Percentiles rank a stretch among this genome's conserved stretches.
These are phyloP conservation scores for Microdochium trichocladiopsis DNA, from an alignment of 2,329 filamentous ascomycete species.

Conservation along the genomic window DNA sequence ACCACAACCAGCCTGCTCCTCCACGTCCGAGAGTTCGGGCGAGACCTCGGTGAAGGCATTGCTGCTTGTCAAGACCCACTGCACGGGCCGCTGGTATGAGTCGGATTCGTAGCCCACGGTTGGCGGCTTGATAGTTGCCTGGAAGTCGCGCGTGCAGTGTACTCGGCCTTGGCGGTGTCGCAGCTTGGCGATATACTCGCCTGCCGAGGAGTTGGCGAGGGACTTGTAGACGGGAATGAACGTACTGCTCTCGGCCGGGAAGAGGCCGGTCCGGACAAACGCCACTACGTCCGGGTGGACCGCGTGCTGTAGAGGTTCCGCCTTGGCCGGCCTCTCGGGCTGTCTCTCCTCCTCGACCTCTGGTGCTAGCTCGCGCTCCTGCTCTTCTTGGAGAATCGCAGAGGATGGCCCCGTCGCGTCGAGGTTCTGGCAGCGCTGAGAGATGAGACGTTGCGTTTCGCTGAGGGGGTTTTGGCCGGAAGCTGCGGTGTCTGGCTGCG, in stretches of 20 bases:
- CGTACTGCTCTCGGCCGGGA: conserved; percentile 17
- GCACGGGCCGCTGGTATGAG: conserved; percentile 41
- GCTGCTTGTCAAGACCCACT: conserved; percentile 41
- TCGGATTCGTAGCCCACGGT: conserved; percentile 22
- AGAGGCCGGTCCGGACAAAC: conserved; percentile 31
- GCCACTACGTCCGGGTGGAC: conserved; percentile 33
- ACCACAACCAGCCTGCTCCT: too few relatives aligned
- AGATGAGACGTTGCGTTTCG: conserved; percentile 22
- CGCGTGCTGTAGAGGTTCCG: conserved; percentile 28
- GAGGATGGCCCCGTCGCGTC: background rate
- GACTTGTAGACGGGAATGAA: conserved; percentile 38
- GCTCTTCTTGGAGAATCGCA: conserved; percentile 49
- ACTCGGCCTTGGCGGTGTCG: too few relatives aligned
- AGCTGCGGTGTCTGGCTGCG: too few relatives aligned
- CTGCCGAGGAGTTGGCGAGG: conserved; percentile 32
- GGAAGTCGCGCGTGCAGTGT: conserved; percentile 42
- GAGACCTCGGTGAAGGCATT: conserved; percentile 6
- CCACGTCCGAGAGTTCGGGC: too few relatives aligned
- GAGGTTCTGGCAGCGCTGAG: conserved; percentile 6
- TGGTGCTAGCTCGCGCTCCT: conserved; percentile 60
- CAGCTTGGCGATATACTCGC: background rate
- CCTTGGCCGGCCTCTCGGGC: conserved; percentile 36
- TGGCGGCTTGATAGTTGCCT: conserved; percentile 28
- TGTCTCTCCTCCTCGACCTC: conserved; percentile 57
- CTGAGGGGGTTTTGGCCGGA: too few relatives aligned